Conservation (phyloP, 2,329 filamentous ascomycete species). For the Alternaria atra region DNA sequence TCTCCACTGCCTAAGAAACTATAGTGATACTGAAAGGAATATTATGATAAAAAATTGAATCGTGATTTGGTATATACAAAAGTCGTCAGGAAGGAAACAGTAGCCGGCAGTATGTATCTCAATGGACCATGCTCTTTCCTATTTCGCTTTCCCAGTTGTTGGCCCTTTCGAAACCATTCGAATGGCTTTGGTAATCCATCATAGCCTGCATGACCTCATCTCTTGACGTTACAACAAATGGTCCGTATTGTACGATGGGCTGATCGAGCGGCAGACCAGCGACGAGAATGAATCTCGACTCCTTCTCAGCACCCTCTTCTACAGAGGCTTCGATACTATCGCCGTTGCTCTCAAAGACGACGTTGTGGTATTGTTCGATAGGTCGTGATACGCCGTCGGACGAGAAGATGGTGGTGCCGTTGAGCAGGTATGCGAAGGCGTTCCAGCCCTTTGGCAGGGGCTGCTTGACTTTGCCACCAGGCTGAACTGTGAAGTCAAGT, state of each 20-base stretch:
- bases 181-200: constrained; percentile 47
- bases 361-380: constrained; percentile 81
- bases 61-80: background rate
- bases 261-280: constrained; percentile 70
- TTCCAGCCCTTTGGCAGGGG: constrained; percentile 83
- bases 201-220: constrained; percentile 52
- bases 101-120: background rate
- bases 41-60: background rate
- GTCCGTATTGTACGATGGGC: constrained; percentile 53
- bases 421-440: constrained; percentile 86
- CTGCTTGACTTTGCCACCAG: constrained; percentile 81
- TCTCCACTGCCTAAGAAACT: background rate
- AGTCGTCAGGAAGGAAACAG: background rate
- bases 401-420: constrained; percentile 71
- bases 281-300: constrained; percentile 72
- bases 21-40: background rate
- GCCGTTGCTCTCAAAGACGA: constrained; percentile 83
- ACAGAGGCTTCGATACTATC: constrained; percentile 79
- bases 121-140: constrained; percentile 51
- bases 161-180: constrained; percentile 66
- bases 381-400: constrained; percentile 44
- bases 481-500: constrained; percentile 80
- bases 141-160: constrained; percentile 81
- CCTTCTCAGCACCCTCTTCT: constrained; percentile 67
- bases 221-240: constrained; percentile 49